These are phyloP conservation scores for Cephaloascus albidus DNA, from an alignment of 805 yeast species.

Conservation along the genomic window DNA sequence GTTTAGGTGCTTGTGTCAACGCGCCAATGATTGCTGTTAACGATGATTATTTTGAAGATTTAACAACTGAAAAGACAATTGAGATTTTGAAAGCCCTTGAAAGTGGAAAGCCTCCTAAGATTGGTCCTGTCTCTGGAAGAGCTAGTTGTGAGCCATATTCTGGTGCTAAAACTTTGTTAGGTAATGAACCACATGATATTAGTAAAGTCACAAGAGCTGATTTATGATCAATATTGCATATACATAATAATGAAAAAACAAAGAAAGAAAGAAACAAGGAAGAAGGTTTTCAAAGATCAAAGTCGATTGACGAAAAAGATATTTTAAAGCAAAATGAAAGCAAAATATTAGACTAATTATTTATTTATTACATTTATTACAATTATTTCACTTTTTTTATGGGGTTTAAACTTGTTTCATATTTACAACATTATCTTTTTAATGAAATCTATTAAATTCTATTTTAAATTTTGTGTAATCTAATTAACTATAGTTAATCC, in stretches of 20 bases:
- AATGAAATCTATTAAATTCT: no score
- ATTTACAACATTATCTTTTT: no score
- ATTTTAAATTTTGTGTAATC: no score
- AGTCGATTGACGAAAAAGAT: no score
- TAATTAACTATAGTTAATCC: no score
- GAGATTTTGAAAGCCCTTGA: constrained; percentile 54
- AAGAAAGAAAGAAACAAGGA: no score
- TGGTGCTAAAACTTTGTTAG: constrained; percentile 54
- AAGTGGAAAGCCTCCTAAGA: constrained; percentile 47
- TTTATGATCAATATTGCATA: constrained; percentile 31
- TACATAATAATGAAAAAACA: background rate
- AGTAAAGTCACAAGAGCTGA: constrained; percentile 66
- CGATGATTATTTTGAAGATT: constrained; percentile 78
- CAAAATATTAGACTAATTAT: no score
- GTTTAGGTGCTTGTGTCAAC: constrained; percentile 87
- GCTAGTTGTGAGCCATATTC: constrained; percentile 68
- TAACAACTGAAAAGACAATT: constrained; percentile 58
- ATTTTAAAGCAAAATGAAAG: no score
- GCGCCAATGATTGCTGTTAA: constrained; percentile 84
- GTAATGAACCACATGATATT: constrained; percentile 59
- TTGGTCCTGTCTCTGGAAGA: constrained; percentile 70
- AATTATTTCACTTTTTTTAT: no score
- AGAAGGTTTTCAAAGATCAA: no score
- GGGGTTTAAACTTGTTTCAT: no score
- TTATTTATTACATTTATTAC: no score